phyloP scores from a whole-genome alignment of 768 basidiomycete genomes.

The Sutorius australiensis region DNA sequence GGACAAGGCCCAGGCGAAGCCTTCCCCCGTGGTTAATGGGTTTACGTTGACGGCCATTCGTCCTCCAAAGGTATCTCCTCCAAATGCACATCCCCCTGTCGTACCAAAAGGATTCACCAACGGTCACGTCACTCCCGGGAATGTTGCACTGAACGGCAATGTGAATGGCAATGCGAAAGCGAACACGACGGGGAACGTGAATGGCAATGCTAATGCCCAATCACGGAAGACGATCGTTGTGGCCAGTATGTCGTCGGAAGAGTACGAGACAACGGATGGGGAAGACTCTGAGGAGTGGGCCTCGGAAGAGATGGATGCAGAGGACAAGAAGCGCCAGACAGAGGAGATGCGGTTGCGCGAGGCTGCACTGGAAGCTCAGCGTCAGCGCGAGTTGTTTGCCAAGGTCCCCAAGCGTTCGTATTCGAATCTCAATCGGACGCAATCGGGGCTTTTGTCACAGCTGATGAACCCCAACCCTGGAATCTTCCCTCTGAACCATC shows the following conservation, averaged over 20 bases:
- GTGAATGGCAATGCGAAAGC: conserved; percentile 8
- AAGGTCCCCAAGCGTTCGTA: conserved; percentile 69
- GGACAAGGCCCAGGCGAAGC: conserved; percentile 11
- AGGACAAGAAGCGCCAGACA: conserved; percentile 32
- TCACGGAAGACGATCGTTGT: conserved; percentile 45
- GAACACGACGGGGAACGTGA: conserved; percentile 12
- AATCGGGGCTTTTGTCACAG: conserved; percentile 59
- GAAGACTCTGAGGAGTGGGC: conserved; percentile 61
- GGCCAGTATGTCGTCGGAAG: conserved; percentile 42
- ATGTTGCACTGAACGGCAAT: conserved; percentile 15
- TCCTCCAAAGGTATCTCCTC: conserved; percentile 7
- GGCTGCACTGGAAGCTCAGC: conserved; percentile 60
- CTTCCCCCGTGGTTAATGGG: conserved; percentile 4
- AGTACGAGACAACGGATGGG: conserved; percentile 52
- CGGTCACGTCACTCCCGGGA: background rate
- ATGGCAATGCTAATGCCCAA: conserved; percentile 19
- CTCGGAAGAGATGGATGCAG: conserved; percentile 48
- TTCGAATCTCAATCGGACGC: conserved; percentile 50
- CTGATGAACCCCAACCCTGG: conserved; percentile 70
- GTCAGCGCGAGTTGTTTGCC: conserved; percentile 63
- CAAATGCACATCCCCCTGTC: conserved; percentile 17
- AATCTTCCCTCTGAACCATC: conserved; percentile 55
- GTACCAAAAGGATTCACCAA: conserved; percentile 13
- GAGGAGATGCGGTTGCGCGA: conserved; percentile 38
- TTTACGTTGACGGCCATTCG: conserved; percentile 10